Conservation (phyloP, 345 rosid genomes). For the Eucalyptus urophylla region DNA sequence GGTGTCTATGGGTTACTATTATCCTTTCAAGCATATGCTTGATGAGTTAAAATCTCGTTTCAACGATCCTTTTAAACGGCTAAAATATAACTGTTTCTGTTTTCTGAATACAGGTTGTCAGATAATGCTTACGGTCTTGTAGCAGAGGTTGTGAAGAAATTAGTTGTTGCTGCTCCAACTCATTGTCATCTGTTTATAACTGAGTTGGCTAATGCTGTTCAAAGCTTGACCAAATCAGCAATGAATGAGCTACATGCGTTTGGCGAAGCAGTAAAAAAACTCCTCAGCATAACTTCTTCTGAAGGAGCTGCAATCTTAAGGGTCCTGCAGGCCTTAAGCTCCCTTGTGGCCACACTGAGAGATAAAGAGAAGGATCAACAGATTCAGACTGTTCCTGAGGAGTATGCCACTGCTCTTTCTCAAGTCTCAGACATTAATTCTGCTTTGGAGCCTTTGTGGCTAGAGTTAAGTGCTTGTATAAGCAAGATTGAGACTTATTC, state of each 20-base stretch:
- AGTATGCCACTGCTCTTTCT: slow-evolving; percentile 48
- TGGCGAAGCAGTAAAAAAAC: slow-evolving; percentile 77
- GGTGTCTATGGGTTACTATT: neutral
- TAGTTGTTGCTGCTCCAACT: slow-evolving; percentile 69
- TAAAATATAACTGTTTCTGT: neutral
- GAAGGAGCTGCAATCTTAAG: slow-evolving; percentile 93
- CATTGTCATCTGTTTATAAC: slow-evolving; percentile 76
- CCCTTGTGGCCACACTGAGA: slow-evolving; percentile 45
- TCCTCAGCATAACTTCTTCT: slow-evolving; percentile 59
- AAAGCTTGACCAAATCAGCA: slow-evolving; percentile 60
- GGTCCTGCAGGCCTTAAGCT: slow-evolving; percentile 82
- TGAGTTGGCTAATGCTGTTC: slow-evolving; percentile 72
- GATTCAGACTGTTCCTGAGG: slow-evolving; percentile 36
- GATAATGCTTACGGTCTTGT: slow-evolving; percentile 84
- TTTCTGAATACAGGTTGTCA: slow-evolving; percentile 49
- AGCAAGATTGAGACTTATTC: slow-evolving; percentile 84
- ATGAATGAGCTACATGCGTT: slow-evolving; percentile 67
- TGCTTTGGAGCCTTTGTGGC: slow-evolving; percentile 88
- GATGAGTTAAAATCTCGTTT: neutral
- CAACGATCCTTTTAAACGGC: neutral
- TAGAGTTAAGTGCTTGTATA: slow-evolving; percentile 79
- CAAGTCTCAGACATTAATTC: slow-evolving; percentile 53
- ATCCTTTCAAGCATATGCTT: neutral
- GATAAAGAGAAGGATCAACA: slow-evolving; percentile 50
- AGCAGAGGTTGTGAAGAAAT: slow-evolving; percentile 83